These are phyloP conservation scores for Trichoderma orchidacearum DNA, from an alignment of 495 filamentous ascomycete genomes.

Conservation along the genomic window DNA sequence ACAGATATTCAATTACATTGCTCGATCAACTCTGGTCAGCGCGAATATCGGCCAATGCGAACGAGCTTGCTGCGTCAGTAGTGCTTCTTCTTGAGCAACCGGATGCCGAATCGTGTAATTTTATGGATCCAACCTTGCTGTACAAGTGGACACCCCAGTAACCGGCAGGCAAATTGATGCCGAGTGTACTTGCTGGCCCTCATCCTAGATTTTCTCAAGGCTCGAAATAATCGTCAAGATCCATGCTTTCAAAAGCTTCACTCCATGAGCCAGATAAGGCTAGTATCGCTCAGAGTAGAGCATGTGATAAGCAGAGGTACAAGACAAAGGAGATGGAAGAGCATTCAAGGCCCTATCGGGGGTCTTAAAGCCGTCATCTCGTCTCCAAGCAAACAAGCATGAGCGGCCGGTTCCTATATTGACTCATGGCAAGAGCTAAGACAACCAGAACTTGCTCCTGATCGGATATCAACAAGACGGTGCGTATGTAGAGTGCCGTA, in stretches of 20 bases:
- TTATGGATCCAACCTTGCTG: not conserved
- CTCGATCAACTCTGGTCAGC: too few relatives aligned
- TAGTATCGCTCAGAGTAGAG: constrained; percentile 4
- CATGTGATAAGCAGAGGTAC: constrained; percentile 10
- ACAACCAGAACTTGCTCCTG: not conserved
- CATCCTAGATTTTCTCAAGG: constrained; percentile 15
- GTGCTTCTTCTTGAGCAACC: not conserved
- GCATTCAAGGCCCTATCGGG: constrained; percentile 16
- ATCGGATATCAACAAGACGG: not conserved
- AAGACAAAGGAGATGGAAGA: constrained; percentile 13
- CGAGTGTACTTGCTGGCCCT: constrained; percentile 15
- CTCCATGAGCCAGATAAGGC: not conserved
- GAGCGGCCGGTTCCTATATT: not conserved
- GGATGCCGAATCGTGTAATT: not conserved
- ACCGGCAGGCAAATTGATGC: not conserved
- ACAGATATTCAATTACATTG: too few relatives aligned
- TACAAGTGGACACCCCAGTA: not conserved
- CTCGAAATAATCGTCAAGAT: constrained; percentile 17
- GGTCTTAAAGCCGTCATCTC: constrained; percentile 17
- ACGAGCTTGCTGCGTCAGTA: not conserved
- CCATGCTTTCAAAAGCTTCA: constrained; percentile 5
- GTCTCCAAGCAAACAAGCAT: constrained; percentile 18
- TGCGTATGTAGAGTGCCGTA: not conserved
- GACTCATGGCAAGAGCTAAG: too few relatives aligned
- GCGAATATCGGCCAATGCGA: not conserved